Evolutionary conservation across 176 grass and related monocot species (phyloP), one percentile per base, ranked within the genome.

Genomic region (Triticum urartu): DNA sequence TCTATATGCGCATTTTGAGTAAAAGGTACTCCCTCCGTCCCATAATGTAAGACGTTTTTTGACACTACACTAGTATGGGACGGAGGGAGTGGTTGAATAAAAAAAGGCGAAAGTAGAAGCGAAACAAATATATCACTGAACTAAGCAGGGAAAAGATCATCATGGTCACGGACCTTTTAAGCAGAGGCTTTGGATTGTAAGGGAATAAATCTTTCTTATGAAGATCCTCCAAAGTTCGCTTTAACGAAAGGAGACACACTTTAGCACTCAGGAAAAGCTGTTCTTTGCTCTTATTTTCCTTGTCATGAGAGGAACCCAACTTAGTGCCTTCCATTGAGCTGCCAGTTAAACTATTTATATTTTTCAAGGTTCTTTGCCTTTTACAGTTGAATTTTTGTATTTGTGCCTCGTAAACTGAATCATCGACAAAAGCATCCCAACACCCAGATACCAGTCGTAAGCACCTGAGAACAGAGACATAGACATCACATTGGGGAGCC

Each of bases 101-200:
- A 62, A 40, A 28, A 12, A 83, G 12, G 35, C 6, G 38, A 82
- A 78, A 77, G 64, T 83, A 89, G 33, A n/a, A 28, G 18, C 25
- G 59, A 71, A 83, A 75, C 9, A 69, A 14, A 14, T 5, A 78
- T 72, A 79, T 86, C 17, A 86, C 18, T 36, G 2, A 66, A 72
- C 43, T 13, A 59, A 69, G 11, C 5, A 14, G 42, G 48, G 39
- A 88, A 70, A 81, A 24, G 5, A 59, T 26, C 61, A 70, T 4
- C 56, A 87, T 75, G 45, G 11, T 1, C n/a, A 81, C 86, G 9
- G 36, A 98, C 96, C 96, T 95, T 92, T 62, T 92, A 77, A 94
- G 86, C 64, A 98, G 88, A 87, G 93, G 87, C 50, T 90, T 94
- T 30, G 92, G 93, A 17, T 95, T 98, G 78, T 98, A 98, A 81